phyloP scores from a whole-genome alignment of 2,329 filamentous ascomycete species.

The Diplodia scrobiculata region DNA sequence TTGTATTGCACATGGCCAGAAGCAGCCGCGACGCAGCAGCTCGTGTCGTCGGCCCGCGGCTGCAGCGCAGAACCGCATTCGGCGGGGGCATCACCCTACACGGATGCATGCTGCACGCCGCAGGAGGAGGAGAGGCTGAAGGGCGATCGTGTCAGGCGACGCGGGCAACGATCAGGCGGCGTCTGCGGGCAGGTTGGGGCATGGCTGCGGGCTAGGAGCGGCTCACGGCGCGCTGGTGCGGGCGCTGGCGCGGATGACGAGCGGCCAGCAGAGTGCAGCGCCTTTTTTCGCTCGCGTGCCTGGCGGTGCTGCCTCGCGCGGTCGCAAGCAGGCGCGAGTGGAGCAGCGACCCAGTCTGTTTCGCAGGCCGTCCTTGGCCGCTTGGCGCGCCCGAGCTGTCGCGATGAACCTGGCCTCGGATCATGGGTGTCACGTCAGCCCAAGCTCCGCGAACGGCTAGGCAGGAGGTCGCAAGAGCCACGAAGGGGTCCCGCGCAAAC shows the following conservation, averaged over 20 bases:
- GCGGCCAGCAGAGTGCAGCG: constrained; percentile 10
- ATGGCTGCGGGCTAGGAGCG: not conserved
- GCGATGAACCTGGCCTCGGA: constrained; percentile 29
- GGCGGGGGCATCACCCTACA: constrained; percentile 6
- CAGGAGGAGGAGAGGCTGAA: constrained; percentile 23
- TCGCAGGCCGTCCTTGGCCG: constrained; percentile 25
- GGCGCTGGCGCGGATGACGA: not conserved
- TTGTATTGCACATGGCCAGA: not conserved
- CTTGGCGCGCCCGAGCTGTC: constrained; percentile 26
- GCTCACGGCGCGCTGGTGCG: constrained; percentile 4
- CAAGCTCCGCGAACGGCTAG: constrained; percentile 28
- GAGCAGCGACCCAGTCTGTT: constrained; percentile 27
- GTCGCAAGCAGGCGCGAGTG: constrained; percentile 22
- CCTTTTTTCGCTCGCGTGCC: constrained; percentile 2
- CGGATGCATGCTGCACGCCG: constrained; percentile 16
- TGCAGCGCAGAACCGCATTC: constrained; percentile 11
- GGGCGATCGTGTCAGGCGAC: constrained; percentile 15
- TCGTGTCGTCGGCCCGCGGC: constrained; percentile 6
- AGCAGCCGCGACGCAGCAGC: constrained; percentile 5
- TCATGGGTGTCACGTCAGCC: constrained; percentile 29
- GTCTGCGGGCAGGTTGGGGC: not conserved
- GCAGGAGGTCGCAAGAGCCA: constrained; percentile 29
- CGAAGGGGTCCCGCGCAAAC: constrained; percentile 21
- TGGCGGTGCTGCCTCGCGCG: constrained; percentile 4
- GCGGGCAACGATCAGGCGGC: constrained; percentile 3